Evolutionary conservation across 306 rosid genomes (phyloP), one percentile per base, ranked within the genome.

Genomic region (Begonia loranthoides): DNA sequence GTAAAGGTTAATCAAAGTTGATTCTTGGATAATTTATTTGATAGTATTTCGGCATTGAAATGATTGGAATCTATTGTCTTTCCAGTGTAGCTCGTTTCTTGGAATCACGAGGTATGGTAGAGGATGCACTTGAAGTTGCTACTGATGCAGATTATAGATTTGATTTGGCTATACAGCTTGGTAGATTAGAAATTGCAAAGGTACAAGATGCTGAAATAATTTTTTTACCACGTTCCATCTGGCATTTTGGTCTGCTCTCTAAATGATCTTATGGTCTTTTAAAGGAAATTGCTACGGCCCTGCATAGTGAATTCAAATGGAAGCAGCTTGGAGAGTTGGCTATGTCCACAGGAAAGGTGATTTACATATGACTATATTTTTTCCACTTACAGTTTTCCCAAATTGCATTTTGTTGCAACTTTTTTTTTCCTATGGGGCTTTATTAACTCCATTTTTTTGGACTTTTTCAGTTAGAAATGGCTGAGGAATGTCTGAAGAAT

Each of bases 41-140:
- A 6, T 1, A 6, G 7, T 24, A 24, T 24, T 41, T 15, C 16
- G 13, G 13, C 13, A 11, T 36, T 43, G 38, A 15, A 36, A 46
- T 22, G 49, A 15, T 11, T 53, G 15, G 21, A 28, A 57, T 49
- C 51, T 77, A 43, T 73, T 67, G 64, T 49, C 22, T 40, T 40
- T 54, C 48, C 45, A 92, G 99, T 45, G 99, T 92, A 79, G 99
- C 99, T 69, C 99, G 65, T 59, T 92, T 92, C 84, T 71, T 92
- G 84, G 99, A 92, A 79, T 81, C 99, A 52, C 92, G 99, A 40
- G 96, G 94, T 39, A 92, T 92, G 99, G 76, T 86, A 62, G 99
- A 86, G 82, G 96, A 83, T 56, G 96, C 99, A 61, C 87, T 92
- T 62, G 99, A 86, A 73, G 96, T 92, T 45, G 99, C 96, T 17